Percentiles rank a stretch among this genome's conserved stretches.
Evolutionary conservation across 2,329 filamentous ascomycete genomes (phyloP).

Genomic region (Metarhizium guizhouense): DNA sequence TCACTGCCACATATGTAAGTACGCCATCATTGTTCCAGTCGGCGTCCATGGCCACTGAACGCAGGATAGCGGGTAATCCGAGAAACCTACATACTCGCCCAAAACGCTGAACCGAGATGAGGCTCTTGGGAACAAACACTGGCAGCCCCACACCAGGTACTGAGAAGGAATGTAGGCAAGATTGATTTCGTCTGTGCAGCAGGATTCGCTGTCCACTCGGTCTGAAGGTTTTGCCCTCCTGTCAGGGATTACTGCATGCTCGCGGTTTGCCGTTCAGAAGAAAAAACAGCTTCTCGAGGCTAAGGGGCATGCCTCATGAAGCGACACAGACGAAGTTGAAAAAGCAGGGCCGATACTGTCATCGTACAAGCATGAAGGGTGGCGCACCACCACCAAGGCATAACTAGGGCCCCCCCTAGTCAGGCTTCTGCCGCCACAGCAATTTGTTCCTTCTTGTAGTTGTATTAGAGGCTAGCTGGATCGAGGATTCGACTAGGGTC

Average conservation of each 20-base stretch:
- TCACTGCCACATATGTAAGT: neutral
- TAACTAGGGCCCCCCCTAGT: neutral
- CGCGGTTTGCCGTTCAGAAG: neutral
- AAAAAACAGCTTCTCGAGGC: neutral
- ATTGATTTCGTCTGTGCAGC: neutral
- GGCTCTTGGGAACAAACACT: neutral
- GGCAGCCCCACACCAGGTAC: neutral
- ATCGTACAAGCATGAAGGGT: conserved; percentile 5
- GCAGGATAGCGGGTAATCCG: neutral
- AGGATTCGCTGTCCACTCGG: neutral
- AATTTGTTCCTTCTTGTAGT: neutral
- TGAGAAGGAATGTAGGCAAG: neutral
- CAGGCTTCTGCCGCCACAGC: neutral
- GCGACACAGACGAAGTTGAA: conserved; percentile 1
- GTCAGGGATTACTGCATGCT: neutral
- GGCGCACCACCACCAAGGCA: neutral
- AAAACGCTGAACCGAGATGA: neutral
- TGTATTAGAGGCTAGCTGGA: neutral
- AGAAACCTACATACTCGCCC: neutral
- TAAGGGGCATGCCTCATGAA: conserved; percentile 4
- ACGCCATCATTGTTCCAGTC: conserved; percentile 1
- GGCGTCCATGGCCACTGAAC: neutral
- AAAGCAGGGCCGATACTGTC: conserved; percentile 7
- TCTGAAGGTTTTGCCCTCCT: neutral
- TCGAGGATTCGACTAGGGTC: neutral